These are phyloP conservation scores for Xylaria multiplex DNA, from an alignment of 2,329 filamentous ascomycete genomes.

Conservation along the genomic window DNA sequence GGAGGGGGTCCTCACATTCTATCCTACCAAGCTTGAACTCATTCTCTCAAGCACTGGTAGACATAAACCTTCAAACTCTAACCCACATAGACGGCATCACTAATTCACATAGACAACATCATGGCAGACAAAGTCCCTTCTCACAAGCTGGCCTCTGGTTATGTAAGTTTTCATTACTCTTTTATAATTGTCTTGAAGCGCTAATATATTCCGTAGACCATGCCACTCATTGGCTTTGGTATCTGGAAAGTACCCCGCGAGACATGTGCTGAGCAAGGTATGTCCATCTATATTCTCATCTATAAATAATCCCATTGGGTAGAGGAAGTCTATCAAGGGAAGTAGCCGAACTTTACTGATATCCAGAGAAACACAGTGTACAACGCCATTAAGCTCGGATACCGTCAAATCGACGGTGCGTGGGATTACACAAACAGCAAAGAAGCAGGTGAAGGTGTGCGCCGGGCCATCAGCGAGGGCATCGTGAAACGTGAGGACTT, in stretches of 20 bases:
- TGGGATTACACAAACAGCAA: constrained; percentile 72
- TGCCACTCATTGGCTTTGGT: constrained; percentile 55
- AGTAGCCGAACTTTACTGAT: constrained; percentile 51
- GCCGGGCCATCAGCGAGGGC: constrained; percentile 63
- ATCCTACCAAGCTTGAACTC: background rate
- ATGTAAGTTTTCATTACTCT: constrained; percentile 42
- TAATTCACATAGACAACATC: background rate
- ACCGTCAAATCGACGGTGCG: constrained; percentile 63
- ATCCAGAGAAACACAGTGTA: constrained; percentile 63
- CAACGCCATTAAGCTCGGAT: constrained; percentile 65
- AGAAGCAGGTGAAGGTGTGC: constrained; percentile 72
- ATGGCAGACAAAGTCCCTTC: constrained; percentile 46
- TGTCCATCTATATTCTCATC: constrained; percentile 8
- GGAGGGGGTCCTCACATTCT: no score
- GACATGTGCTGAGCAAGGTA: constrained; percentile 49
- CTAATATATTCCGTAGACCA: constrained; percentile 46
- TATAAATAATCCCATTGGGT: constrained; percentile 56
- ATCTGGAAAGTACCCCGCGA: constrained; percentile 55
- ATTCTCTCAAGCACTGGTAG: no score
- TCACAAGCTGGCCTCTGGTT: constrained; percentile 52
- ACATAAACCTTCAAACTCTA: background rate
- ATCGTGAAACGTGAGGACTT: constrained; percentile 71
- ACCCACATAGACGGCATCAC: constrained; percentile 20
- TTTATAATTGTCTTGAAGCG: background rate
- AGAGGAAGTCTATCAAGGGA: background rate